phyloP scores from a whole-genome alignment of 1,284 basidiomycete genomes.

The Leccinum subatratum region DNA sequence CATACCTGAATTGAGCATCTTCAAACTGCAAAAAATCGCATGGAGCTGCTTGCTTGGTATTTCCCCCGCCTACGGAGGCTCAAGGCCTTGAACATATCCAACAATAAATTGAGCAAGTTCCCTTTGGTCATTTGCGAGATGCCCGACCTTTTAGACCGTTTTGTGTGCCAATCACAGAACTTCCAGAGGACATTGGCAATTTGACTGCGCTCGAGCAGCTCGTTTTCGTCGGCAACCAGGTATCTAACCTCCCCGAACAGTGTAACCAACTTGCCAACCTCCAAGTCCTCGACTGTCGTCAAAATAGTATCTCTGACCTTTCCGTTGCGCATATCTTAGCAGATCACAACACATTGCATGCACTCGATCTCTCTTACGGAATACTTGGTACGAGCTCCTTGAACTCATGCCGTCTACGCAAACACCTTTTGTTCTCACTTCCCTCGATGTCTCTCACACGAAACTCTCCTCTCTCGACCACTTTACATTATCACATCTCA shows the following conservation, averaged over 20 bases:
- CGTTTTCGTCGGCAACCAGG: constrained; percentile 85
- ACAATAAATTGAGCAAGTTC: constrained; percentile 89
- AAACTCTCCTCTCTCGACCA: constrained; percentile 86
- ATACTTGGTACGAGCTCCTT: constrained; percentile 54
- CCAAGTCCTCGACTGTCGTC: constrained; percentile 72
- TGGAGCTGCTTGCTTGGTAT: constrained; percentile 82
- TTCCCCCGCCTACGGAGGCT: constrained; percentile 74
- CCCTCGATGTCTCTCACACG: constrained; percentile 85
- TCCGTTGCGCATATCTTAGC: constrained; percentile 68
- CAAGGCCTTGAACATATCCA: constrained; percentile 87
- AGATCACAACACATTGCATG: constrained; percentile 78
- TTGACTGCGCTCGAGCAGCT: constrained; percentile 71
- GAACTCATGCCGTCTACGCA: constrained; percentile 60
- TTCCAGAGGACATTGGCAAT: constrained; percentile 78
- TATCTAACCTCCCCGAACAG: constrained; percentile 72
- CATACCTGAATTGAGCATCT: constrained; percentile 66
- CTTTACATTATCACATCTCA: constrained; percentile 64
- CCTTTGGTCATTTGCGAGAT: constrained; percentile 78
- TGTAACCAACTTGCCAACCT: constrained; percentile 62
- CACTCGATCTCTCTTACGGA: constrained; percentile 73
- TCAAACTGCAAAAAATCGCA: constrained; percentile 92
- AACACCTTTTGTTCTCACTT: constrained; percentile 64
- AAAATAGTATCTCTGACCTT: constrained; percentile 79
- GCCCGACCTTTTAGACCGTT: constrained; percentile 67
- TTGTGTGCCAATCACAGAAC: too few species aligned